Percentiles rank a stretch among this genome's conserved stretches.
Evolutionary conservation across 352 stramenopile species (phyloP).

Genomic region (Phytophthora capsici): DNA sequence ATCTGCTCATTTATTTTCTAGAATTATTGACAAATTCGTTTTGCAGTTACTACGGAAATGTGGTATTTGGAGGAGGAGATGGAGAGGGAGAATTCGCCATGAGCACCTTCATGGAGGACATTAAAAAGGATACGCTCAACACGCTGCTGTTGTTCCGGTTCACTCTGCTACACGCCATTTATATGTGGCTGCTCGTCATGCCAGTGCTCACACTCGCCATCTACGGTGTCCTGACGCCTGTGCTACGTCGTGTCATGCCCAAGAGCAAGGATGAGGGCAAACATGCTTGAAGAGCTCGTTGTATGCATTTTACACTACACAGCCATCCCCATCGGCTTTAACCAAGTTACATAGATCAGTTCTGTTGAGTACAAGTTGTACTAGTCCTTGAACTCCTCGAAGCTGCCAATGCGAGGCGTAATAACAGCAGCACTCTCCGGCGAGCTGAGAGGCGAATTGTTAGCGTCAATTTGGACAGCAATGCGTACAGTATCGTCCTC

Average conservation of each 20-base stretch:
- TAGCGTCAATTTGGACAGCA: slow-evolving; percentile 8
- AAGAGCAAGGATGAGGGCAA: slow-evolving; percentile 58
- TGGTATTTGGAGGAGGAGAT: slow-evolving; percentile 48
- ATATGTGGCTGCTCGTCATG: slow-evolving; percentile 77
- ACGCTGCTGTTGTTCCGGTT: slow-evolving; percentile 83
- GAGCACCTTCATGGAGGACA: slow-evolving; percentile 66
- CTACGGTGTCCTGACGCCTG: slow-evolving; percentile 71
- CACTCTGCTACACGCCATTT: slow-evolving; percentile 80
- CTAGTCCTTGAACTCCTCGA: slow-evolving; percentile 23
- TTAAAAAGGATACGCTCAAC: slow-evolving; percentile 77
- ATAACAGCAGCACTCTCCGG: slow-evolving; percentile 8
- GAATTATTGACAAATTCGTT: not conserved
- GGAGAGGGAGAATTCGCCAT: slow-evolving; percentile 72
- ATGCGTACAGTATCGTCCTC: slow-evolving; percentile 13
- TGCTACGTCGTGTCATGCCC: slow-evolving; percentile 72
- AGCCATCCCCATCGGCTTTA: not conserved
- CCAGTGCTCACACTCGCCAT: slow-evolving; percentile 66
- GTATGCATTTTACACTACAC: slow-evolving; percentile 2
- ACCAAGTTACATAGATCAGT: slow-evolving; percentile 24
- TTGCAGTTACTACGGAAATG: slow-evolving; percentile 68
- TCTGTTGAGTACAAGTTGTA: no score
- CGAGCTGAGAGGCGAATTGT: slow-evolving; percentile 7
- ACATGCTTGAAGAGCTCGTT: slow-evolving; percentile 28
- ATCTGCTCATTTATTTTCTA: not conserved
- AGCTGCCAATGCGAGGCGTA: slow-evolving; percentile 16